Evolutionary conservation across 108 stramenopile species (phyloP).

Genomic region (Cyclostephanos tholiformis): DNA sequence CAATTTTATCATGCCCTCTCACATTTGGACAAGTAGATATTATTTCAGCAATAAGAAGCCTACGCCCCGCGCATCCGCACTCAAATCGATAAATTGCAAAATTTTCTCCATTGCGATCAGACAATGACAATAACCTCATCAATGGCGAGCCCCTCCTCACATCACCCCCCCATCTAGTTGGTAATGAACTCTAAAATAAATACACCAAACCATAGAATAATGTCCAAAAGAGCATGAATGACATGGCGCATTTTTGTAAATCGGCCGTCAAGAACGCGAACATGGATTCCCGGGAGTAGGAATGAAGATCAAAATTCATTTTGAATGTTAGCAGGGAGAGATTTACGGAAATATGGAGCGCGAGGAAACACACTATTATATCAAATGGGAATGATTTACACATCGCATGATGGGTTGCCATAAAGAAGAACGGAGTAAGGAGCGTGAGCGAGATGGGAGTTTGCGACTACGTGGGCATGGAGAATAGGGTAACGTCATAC

Average conservation of each 20-base stretch:
- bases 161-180: not conserved
- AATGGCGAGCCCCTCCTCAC: no score
- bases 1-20: no score
- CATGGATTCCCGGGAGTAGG: slow-evolving; percentile 64
- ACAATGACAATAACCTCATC: not conserved
- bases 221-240: slow-evolving; percentile 90
- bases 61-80: no score
- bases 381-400: not conserved
- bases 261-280: slow-evolving; percentile 62
- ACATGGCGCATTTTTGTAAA: slow-evolving; percentile 79
- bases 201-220: slow-evolving; percentile 87
- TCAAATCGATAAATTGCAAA: no score
- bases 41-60: no score
- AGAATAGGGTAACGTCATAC: slow-evolving; percentile 8
- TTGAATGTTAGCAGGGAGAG: slow-evolving; percentile 60
- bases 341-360: slow-evolving; percentile 61
- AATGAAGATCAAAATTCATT: slow-evolving; percentile 72
- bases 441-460: not conserved
- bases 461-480: not conserved
- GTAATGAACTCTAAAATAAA: slow-evolving; percentile 63
- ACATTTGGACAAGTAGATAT: no score
- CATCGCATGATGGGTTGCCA: not conserved
- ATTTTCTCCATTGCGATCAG: no score
- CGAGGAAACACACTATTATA: slow-evolving; percentile 56
- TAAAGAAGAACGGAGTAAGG: not conserved